phyloP scores from a whole-genome alignment of 148 eudicot species.

The Hydrangea macrophylla region DNA sequence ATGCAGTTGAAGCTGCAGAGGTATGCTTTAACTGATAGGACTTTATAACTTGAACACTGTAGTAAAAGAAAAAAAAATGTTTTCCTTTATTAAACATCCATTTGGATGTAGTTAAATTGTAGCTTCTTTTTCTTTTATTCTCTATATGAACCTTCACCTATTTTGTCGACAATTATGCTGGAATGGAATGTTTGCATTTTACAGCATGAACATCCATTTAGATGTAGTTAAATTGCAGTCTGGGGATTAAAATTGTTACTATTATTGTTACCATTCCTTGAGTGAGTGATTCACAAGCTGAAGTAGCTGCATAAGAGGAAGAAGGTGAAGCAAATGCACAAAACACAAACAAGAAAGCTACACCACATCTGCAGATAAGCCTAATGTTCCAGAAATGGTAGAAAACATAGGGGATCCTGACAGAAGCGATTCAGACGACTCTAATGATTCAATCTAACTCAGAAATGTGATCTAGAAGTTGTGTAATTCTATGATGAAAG shows the following conservation, averaged over 20 bases:
- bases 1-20: no score
- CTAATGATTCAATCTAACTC: slow-evolving; percentile 67
- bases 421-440: slow-evolving; percentile 75
- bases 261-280: slow-evolving; percentile 35
- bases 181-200: slow-evolving; percentile 14
- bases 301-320: slow-evolving; percentile 59
- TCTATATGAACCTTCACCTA: neutral
- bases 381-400: slow-evolving; percentile 44
- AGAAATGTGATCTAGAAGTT: neutral
- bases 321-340: slow-evolving; percentile 57
- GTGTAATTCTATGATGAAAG: neutral
- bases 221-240: neutral
- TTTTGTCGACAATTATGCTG: neutral
- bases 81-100: no score
- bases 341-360: slow-evolving; percentile 48
- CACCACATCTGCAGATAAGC: slow-evolving; percentile 49
- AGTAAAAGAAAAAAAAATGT: no score
- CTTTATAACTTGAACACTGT: no score
- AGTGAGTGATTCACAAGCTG: slow-evolving; percentile 44
- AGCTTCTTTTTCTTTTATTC: neutral
- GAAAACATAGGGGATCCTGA: slow-evolving; percentile 62
- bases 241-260: neutral
- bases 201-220: slow-evolving; percentile 58
- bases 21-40: no score
- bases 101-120: neutral